Evolutionary conservation across 208 protist species (phyloP).

Genomic region (Trypanosoma scelopori): DNA sequence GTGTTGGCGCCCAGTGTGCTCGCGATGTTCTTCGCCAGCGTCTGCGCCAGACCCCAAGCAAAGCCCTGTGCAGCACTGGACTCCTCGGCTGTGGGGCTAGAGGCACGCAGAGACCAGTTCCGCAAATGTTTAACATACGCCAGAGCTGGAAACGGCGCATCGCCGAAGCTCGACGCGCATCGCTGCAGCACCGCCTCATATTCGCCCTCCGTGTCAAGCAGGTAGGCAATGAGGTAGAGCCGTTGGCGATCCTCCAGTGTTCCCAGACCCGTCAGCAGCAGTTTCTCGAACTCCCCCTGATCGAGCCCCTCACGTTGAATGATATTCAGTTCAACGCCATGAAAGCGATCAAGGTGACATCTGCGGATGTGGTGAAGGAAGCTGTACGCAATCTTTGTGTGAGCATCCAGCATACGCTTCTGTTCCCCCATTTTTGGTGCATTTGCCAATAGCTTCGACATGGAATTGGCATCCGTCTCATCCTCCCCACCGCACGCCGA

Average conservation of each 20-base stretch:
- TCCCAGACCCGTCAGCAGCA: conserved; percentile 46
- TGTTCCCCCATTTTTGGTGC: conserved; percentile 77
- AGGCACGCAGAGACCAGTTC: conserved; percentile 50
- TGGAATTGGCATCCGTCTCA: conserved; percentile 53
- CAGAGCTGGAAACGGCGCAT: conserved; percentile 59
- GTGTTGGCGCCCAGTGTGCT: conserved; percentile 59
- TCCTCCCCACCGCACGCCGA: conserved; percentile 31
- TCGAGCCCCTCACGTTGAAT: conserved; percentile 72
- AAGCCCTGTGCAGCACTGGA: conserved; percentile 45
- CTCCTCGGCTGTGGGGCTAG: conserved; percentile 12
- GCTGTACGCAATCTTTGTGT: conserved; percentile 79
- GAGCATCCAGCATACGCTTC: conserved; percentile 82
- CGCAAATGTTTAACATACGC: conserved; percentile 80
- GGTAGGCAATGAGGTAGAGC: conserved; percentile 77
- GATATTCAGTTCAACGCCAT: conserved; percentile 78
- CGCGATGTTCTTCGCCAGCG: conserved; percentile 78
- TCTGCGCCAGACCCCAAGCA: conserved; percentile 87
- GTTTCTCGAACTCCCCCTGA: conserved; percentile 61
- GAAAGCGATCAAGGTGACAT: conserved; percentile 75
- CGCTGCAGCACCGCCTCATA: conserved; percentile 39
- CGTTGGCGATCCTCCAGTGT: conserved; percentile 72
- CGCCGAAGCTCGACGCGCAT: conserved; percentile 10
- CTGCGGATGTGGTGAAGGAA: conserved; percentile 69
- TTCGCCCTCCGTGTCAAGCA: conserved; percentile 57
- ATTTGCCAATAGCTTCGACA: conserved; percentile 76